Evolutionary conservation across 306 rosid species (phyloP).

Genomic region (Castanospermum australe): DNA sequence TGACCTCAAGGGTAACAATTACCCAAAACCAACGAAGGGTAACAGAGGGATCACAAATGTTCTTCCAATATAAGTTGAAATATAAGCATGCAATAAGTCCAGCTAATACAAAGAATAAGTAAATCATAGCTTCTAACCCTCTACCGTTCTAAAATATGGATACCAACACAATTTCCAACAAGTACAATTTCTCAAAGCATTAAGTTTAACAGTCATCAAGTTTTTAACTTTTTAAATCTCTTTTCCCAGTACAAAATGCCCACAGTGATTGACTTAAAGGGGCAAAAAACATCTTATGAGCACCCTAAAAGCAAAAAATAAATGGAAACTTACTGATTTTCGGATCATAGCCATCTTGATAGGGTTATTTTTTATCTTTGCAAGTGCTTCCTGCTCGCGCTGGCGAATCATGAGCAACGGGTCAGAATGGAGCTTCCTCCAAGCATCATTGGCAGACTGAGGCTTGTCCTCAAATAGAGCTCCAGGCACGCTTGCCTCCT

Average conservation of each 20-base stretch:
- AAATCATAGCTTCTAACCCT: not conserved
- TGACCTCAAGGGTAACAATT: too few species aligned
- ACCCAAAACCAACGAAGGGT: too few species aligned
- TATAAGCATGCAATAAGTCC: not conserved
- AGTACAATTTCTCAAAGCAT: not conserved
- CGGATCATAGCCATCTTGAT: conserved; percentile 89
- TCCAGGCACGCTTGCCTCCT: conserved; percentile 57
- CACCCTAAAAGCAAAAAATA: not conserved
- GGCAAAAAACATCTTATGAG: too few species aligned
- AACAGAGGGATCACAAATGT: not conserved
- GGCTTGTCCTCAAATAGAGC: conserved; percentile 92
- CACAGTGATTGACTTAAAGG: not conserved
- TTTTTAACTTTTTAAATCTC: not conserved
- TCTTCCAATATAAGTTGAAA: not conserved
- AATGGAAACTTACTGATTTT: conserved; percentile 62
- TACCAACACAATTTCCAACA: not conserved
- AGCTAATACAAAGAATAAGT: not conserved
- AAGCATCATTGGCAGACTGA: conserved; percentile 88
- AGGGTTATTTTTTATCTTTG: conserved; percentile 82
- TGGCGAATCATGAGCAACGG: conserved; percentile 94
- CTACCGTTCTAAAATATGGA: not conserved
- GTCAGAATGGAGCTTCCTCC: conserved; percentile 97
- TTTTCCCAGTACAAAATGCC: not conserved
- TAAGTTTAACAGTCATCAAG: not conserved
- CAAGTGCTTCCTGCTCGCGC: conserved; percentile 87